Evolutionary conservation across 306 rosid species (phyloP), one percentile per base, ranked within the genome.

Genomic region (Clitoria ternatea): DNA sequence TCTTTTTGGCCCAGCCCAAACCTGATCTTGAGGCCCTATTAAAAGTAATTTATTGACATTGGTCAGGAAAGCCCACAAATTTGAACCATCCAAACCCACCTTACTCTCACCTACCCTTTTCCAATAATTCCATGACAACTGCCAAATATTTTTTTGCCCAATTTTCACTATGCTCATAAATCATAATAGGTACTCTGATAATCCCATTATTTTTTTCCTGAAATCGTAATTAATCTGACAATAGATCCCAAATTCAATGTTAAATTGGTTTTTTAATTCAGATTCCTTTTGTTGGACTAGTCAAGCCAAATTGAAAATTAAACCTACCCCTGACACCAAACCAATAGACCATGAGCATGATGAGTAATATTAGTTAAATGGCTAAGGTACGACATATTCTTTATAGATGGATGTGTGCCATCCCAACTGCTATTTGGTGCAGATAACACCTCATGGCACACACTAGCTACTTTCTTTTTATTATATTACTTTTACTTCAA

Each of bases 371-470:
- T 66, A 73, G 52, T 69, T 69, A 75, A 53, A 36, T 61, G 45
- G 29, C 54, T 1, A 35, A 35, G 44, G 50, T 72, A 45, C 65
- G 24, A 44, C 52, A 61, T 33, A 65, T 57, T 49, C 47, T 81
- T 72, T 81, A 70, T 76, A 75, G 92, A 81, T 84, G 45, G 95
- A 86, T 81, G 69, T 76, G 86, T 82, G 65, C 86, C 87, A 85
- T 83, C 87, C 77, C 92, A 89, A 85, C 97, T 48, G 84, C 90
- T 62, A 80, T 89, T 85, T 81, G 97, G 96, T 90, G 73, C 49
- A 47, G 85, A 81, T 35, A 73, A 79, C 83, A 75, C 83, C 90
- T 26, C 56, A 66, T 59, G 80, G 71, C 83, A 83, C 73, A 32
- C 70, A 3, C 49, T 30, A 43, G 5, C 47, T 44, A 17, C 33